A percentile compares a stretch with the other conserved stretches of the same genome.
These are phyloP conservation scores for Fusarium setosum DNA, from an alignment of 2,329 filamentous ascomycete genomes.

Conservation along the genomic window DNA sequence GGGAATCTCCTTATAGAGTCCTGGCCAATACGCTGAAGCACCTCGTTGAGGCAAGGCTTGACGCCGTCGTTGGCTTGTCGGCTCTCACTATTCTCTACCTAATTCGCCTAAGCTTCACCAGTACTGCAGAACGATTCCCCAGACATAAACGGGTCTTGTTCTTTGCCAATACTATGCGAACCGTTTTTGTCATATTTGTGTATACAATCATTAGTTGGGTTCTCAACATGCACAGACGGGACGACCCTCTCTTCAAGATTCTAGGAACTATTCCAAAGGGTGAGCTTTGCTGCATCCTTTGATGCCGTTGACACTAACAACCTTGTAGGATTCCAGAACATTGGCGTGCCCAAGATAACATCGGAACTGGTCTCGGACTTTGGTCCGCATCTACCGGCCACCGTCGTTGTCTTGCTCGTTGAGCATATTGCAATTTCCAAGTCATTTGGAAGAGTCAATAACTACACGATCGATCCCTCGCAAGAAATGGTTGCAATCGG, in stretches of 20 bases:
- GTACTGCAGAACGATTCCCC: conserved; percentile 76
- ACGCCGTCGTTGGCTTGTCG: conserved; percentile 90
- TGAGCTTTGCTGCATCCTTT: conserved; percentile 22
- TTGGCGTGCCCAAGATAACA: conserved; percentile 77
- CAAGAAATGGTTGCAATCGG: conserved; percentile 97
- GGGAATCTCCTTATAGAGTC: conserved; percentile 83
- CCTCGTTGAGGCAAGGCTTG: conserved; percentile 73
- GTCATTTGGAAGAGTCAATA: conserved; percentile 95
- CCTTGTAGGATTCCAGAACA: conserved; percentile 77
- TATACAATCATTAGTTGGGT: conserved; percentile 94
- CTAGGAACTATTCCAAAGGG: conserved; percentile 81
- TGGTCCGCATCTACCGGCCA: conserved; percentile 79
- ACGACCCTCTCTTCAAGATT: conserved; percentile 77
- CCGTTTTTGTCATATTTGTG: conserved; percentile 89
- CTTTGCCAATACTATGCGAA: conserved; percentile 90
- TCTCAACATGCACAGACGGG: conserved; percentile 75
- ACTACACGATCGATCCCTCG: conserved; percentile 94
- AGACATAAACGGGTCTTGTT: conserved; percentile 80
- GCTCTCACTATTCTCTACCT: conserved; percentile 82
- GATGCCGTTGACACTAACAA: neutral
- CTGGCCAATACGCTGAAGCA: conserved; percentile 85
- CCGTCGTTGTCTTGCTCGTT: conserved; percentile 93
- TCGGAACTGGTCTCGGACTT: conserved; percentile 75
- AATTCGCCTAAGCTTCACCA: conserved; percentile 75
- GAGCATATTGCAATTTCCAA: conserved; percentile 98